A percentile compares a stretch with the other conserved stretches of the same genome.
Conservation (phyloP, 2,329 filamentous ascomycete genomes). For the Diplodia seriata region DNA sequence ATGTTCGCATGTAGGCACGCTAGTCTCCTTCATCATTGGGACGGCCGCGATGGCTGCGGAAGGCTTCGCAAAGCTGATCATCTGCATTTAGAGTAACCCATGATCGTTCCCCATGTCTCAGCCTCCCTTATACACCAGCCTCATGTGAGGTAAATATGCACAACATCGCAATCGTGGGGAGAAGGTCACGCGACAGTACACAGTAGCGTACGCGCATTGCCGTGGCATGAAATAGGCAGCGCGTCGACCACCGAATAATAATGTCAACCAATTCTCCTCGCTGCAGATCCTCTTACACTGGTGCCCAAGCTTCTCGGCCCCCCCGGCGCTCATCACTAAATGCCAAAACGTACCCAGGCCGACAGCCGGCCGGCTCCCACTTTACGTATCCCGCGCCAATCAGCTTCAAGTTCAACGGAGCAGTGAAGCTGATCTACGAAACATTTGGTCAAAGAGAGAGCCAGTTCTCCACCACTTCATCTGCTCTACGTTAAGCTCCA, state of each 20-base stretch:
- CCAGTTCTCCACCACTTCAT: neutral
- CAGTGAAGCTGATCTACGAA: neutral
- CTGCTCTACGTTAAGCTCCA: no score
- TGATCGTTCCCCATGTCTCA: neutral
- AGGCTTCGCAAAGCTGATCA: neutral
- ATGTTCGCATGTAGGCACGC: neutral
- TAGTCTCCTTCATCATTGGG: neutral
- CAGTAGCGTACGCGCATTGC: neutral
- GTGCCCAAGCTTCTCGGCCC: neutral
- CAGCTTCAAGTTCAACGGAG: neutral
- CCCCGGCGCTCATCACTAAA: conserved; percentile 11
- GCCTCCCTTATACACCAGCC: neutral
- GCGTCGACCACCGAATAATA: no score
- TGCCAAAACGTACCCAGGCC: neutral
- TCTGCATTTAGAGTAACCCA: neutral
- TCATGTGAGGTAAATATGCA: neutral
- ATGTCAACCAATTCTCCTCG: neutral
- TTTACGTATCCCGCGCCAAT: neutral
- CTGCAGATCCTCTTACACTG: neutral
- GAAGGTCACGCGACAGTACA: neutral
- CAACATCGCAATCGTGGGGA: conserved; percentile 3
- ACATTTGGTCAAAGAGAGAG: neutral
- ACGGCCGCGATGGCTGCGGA: neutral
- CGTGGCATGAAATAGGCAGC: neutral
- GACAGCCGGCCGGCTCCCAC: neutral